phyloP scores from a whole-genome alignment of 495 filamentous ascomycete genomes.

The Aspergillus cristatus region DNA sequence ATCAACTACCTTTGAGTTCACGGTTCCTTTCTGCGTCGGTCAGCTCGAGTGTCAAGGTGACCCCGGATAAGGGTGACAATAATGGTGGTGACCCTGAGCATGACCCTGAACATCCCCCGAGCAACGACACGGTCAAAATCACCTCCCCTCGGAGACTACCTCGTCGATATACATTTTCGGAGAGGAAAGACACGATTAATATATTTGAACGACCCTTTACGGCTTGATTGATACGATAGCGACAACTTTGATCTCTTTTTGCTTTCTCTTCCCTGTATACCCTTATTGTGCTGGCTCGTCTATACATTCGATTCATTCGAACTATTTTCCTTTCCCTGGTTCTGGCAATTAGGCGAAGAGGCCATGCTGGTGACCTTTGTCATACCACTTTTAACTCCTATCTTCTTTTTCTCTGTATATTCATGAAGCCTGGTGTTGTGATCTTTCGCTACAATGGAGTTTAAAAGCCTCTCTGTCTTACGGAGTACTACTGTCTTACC shows the following conservation, averaged over 20 bases:
- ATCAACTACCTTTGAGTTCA: slow-evolving; percentile 74
- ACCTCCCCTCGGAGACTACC: slow-evolving; percentile 4
- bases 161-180: slow-evolving; percentile 1
- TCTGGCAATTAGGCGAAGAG: neutral
- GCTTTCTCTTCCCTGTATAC: slow-evolving; percentile 8
- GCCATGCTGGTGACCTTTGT: too few species aligned
- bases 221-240: slow-evolving; percentile 11
- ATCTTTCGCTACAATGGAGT: too few species aligned
- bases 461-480: too few species aligned
- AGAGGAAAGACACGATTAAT: slow-evolving; percentile 5
- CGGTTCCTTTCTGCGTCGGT: slow-evolving; percentile 48
- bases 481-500: too few species aligned
- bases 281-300: slow-evolving; percentile 5
- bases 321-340: neutral
- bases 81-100: slow-evolving; percentile 7
- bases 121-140: slow-evolving; percentile 22
- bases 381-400: too few species aligned
- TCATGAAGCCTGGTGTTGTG: too few species aligned
- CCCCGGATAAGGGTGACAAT: slow-evolving; percentile 34
- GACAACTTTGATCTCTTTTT: slow-evolving; percentile 1
- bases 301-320: neutral
- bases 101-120: slow-evolving; percentile 9
- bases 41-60: slow-evolving; percentile 41
- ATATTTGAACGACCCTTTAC: slow-evolving; percentile 19
- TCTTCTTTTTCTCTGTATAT: too few species aligned